Evolutionary conservation across 768 basidiomycete genomes (phyloP).

Genomic region (Psilocybe azurescens): DNA sequence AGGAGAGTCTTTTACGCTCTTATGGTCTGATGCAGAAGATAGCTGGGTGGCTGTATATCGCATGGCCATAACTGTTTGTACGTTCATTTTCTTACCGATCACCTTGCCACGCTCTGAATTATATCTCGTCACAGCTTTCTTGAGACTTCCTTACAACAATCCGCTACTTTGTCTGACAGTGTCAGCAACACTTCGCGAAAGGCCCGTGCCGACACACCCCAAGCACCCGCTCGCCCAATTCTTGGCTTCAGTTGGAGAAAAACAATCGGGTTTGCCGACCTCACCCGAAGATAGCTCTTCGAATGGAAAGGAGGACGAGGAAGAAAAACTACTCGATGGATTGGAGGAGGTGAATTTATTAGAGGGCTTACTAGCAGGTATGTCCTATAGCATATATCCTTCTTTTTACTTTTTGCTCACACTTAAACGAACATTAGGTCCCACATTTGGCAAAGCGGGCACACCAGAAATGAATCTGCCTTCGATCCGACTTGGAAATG

Average conservation of each 20-base stretch:
- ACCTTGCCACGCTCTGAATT: constrained; percentile 9
- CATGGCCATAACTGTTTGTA: constrained; percentile 80
- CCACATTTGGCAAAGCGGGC: constrained; percentile 44
- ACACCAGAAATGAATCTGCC: constrained; percentile 55
- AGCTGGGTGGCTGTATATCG: constrained; percentile 84
- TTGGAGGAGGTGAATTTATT: constrained; percentile 63
- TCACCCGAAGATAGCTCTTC: constrained; percentile 28
- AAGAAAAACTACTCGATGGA: constrained; percentile 47
- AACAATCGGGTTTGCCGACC: constrained; percentile 41
- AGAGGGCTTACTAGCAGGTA: constrained; percentile 70
- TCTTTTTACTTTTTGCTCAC: neutral
- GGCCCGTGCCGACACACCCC: constrained; percentile 52
- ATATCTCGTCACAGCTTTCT: constrained; percentile 57
- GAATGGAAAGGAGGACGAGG: constrained; percentile 44
- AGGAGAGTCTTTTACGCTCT: constrained; percentile 63
- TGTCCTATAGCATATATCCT: constrained; percentile 19
- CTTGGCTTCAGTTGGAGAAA: constrained; percentile 40
- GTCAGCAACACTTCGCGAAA: constrained; percentile 88
- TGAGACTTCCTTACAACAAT: constrained; percentile 69
- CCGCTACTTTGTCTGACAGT: constrained; percentile 86
- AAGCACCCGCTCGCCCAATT: constrained; percentile 49
- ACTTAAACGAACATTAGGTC: constrained; percentile 35
- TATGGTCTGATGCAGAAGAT: constrained; percentile 65
- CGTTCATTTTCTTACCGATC: constrained; percentile 33
- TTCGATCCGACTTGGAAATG: constrained; percentile 70